These are phyloP conservation scores for Phlebiopsis gigantea DNA, from an alignment of 768 basidiomycete genomes.

Conservation along the genomic window DNA sequence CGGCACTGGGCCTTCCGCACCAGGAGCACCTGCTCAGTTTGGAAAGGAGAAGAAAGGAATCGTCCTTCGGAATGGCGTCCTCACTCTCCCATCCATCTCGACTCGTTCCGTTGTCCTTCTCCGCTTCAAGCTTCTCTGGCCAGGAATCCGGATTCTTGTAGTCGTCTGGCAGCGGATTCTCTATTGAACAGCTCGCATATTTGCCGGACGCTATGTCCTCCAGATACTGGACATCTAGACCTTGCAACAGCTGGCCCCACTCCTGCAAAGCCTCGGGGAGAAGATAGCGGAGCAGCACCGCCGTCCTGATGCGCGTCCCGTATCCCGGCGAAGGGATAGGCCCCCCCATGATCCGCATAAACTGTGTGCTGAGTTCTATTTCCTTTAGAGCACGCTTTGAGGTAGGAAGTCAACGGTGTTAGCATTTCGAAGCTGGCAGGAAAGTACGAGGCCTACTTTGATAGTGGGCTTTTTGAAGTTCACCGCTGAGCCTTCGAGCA, in stretches of 20 bases:
- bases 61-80: too few relatives aligned
- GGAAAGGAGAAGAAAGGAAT: too few relatives aligned
- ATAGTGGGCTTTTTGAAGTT: neutral
- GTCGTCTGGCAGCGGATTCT: too few relatives aligned
- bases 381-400: slow-evolving; percentile 1
- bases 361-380: neutral
- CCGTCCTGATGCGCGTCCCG: neutral
- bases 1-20: slow-evolving; percentile 3
- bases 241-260: neutral
- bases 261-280: neutral
- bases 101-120: too few relatives aligned
- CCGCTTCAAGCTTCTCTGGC: too few relatives aligned
- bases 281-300: too few relatives aligned
- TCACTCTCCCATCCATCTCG: too few relatives aligned
- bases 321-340: neutral
- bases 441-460: too few relatives aligned
- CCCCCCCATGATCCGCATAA: neutral
- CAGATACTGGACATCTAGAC: neutral
- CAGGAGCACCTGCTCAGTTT: slow-evolving; percentile 2
- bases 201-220: neutral
- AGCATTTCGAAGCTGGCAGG: neutral
- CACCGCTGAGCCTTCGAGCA: neutral
- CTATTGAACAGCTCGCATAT: too few relatives aligned
- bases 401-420: neutral
- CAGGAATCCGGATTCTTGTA: too few relatives aligned